phyloP scores from a whole-genome alignment of 768 basidiomycete species.

The Jaapia argillacea region DNA sequence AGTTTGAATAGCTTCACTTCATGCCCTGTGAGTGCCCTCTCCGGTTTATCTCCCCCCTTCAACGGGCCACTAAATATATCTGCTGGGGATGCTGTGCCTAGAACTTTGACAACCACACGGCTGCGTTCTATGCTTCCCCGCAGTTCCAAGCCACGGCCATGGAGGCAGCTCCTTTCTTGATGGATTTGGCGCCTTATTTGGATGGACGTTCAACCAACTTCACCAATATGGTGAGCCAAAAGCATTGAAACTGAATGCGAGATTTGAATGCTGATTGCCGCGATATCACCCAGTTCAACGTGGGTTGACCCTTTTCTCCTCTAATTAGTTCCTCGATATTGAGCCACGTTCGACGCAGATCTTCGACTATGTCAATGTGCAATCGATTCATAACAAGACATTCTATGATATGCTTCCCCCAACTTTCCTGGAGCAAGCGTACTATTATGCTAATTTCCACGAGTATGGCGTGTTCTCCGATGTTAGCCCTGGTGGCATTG shows the following conservation, averaged over 20 bases:
- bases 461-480: constrained; percentile 61
- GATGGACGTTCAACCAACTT: constrained; percentile 45
- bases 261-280: neutral
- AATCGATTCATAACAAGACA: constrained; percentile 51
- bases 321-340: neutral
- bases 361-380: constrained; percentile 67
- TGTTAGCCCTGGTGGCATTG: constrained; percentile 40
- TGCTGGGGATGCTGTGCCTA: too few relatives aligned
- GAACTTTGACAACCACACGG: constrained; percentile 35
- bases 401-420: constrained; percentile 39
- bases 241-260: neutral
- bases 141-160: constrained; percentile 35
- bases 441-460: constrained; percentile 58
- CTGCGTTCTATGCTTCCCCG: constrained; percentile 43
- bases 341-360: constrained; percentile 26
- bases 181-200: constrained; percentile 37
- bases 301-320: constrained; percentile 15
- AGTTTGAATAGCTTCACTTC: constrained; percentile 58
- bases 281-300: constrained; percentile 42
- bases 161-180: constrained; percentile 38
- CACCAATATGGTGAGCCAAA: constrained; percentile 43
- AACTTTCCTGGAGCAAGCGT: constrained; percentile 40
- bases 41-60: too few relatives aligned
- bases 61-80: too few relatives aligned
- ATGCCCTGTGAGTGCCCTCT: constrained; percentile 48